These are phyloP conservation scores for Leptographium lundbergii DNA, from an alignment of 2,329 filamentous ascomycete species.

Conservation along the genomic window DNA sequence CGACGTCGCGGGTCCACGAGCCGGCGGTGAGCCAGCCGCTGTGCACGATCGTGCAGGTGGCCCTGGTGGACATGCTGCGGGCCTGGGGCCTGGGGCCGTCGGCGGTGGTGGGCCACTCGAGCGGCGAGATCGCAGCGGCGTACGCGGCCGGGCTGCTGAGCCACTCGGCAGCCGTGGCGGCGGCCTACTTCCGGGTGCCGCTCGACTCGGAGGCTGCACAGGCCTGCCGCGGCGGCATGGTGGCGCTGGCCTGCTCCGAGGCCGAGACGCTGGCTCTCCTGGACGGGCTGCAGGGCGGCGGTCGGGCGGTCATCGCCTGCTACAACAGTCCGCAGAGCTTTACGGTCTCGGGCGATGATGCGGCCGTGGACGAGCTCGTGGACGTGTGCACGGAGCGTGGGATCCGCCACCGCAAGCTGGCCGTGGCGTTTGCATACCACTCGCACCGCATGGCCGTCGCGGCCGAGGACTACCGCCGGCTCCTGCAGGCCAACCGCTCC, in stretches of 20 bases:
- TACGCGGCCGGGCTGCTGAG: constrained; percentile 33
- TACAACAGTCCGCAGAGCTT: constrained; percentile 23
- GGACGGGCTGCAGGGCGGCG: constrained; percentile 14
- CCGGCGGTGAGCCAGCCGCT: constrained; percentile 30
- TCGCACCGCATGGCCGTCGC: constrained; percentile 18
- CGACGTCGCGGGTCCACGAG: constrained; percentile 21
- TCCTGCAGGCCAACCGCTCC: constrained; percentile 10
- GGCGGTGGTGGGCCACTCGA: constrained; percentile 33
- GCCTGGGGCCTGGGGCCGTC: constrained; percentile 20
- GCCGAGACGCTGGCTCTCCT: constrained; percentile 21
- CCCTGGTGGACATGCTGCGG: constrained; percentile 27
- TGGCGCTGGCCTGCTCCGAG: constrained; percentile 26
- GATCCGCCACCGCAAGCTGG: constrained; percentile 16
- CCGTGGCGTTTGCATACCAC: constrained; percentile 22
- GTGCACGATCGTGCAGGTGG: constrained; percentile 33
- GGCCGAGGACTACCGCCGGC: constrained; percentile 12
- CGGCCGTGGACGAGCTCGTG: constrained; percentile 7
- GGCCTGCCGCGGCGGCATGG: constrained; percentile 28
- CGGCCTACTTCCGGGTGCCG: constrained; percentile 33
- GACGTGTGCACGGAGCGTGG: constrained; percentile 3
- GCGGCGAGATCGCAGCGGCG: constrained; percentile 36
- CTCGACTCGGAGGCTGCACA: constrained; percentile 13
- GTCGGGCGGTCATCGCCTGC: constrained; percentile 18
- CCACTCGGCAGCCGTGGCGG: constrained; percentile 26
- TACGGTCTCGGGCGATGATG: constrained; percentile 21